Conservation (phyloP, 495 filamentous ascomycete species). For the Rusavskia elegans region DNA sequence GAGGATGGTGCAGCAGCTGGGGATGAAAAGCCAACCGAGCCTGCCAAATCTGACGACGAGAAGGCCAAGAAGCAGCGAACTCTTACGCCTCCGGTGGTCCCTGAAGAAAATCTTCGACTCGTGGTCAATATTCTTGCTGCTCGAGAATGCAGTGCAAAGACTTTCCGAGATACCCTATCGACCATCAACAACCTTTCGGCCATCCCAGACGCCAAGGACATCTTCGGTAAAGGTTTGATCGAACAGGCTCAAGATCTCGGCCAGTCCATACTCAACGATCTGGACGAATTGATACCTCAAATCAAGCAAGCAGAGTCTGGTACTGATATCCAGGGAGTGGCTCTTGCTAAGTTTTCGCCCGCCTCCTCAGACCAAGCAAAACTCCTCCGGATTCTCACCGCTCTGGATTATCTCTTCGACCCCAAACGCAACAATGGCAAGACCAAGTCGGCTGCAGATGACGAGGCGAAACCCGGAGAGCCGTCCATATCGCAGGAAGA, state of each 20-base stretch:
- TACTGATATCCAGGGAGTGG: slow-evolving; percentile 88
- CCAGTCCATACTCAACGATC: slow-evolving; percentile 64
- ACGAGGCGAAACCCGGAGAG: slow-evolving; percentile 11
- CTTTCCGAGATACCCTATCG: slow-evolving; percentile 88
- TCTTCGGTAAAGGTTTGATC: slow-evolving; percentile 85
- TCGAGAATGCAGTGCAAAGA: slow-evolving; percentile 90
- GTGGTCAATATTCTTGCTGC: slow-evolving; percentile 93
- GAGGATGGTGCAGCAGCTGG: slow-evolving; percentile 17
- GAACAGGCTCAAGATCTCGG: slow-evolving; percentile 70
- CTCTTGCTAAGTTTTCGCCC: slow-evolving; percentile 88
- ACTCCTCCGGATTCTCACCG: slow-evolving; percentile 79
- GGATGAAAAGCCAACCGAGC: slow-evolving; percentile 18
- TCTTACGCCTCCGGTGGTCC: slow-evolving; percentile 71
- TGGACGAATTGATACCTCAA: slow-evolving; percentile 74
- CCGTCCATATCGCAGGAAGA: slow-evolving; percentile 47
- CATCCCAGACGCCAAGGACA: slow-evolving; percentile 74
- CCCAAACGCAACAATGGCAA: slow-evolving; percentile 43
- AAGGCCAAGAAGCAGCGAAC: slow-evolving; percentile 56
- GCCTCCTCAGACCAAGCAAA: slow-evolving; percentile 92
- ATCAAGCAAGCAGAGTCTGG: slow-evolving; percentile 75
- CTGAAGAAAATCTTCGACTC: slow-evolving; percentile 75
- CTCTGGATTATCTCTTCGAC: slow-evolving; percentile 90
- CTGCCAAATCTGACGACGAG: slow-evolving; percentile 32
- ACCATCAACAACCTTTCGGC: slow-evolving; percentile 95
- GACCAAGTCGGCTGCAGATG: slow-evolving; percentile 34